Percentiles rank a stretch among this genome's conserved stretches.
phyloP scores from a whole-genome alignment of 768 basidiomycete species.

The Serpula lacrymans region DNA sequence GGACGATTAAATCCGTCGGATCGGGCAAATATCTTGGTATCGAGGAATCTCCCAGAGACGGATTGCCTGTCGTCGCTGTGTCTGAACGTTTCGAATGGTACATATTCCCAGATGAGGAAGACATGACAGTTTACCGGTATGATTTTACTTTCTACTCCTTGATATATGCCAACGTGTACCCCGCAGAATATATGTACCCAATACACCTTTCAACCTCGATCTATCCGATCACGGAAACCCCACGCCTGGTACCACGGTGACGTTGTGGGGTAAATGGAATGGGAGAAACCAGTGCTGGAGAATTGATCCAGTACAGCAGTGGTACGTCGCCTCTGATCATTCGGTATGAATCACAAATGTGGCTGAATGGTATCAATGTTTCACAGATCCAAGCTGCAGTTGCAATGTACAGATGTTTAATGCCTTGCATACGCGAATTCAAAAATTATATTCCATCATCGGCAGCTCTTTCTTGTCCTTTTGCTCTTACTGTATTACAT shows the following conservation, averaged over 20 bases:
- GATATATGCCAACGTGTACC: not conserved
- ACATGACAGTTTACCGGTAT: constrained; percentile 43
- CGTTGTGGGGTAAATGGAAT: constrained; percentile 47
- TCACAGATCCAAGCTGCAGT: too few species aligned
- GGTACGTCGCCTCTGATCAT: too few species aligned
- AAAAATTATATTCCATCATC: too few species aligned
- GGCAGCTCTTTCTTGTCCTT: too few species aligned
- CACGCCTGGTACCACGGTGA: constrained; percentile 41
- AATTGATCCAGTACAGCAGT: too few species aligned
- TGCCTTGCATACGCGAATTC: too few species aligned
- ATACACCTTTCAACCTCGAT: constrained; percentile 43
- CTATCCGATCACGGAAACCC: constrained; percentile 44
- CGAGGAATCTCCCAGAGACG: constrained; percentile 33
- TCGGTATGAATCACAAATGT: too few species aligned
- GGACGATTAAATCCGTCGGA: constrained; percentile 40
- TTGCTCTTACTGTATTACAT: too few species aligned
- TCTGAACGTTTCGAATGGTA: constrained; percentile 42
- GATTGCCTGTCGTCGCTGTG: constrained; percentile 36
- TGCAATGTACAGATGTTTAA: too few species aligned
- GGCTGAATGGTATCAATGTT: too few species aligned
- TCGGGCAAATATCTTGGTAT: constrained; percentile 40
- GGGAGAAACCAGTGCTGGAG: constrained; percentile 55
- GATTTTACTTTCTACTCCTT: too few species aligned
- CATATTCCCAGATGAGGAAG: constrained; percentile 43
- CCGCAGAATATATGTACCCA: constrained; percentile 43